Evolutionary conservation across 148 eudicot genomes (phyloP).

Genomic region (Chenopodium formosanum): DNA sequence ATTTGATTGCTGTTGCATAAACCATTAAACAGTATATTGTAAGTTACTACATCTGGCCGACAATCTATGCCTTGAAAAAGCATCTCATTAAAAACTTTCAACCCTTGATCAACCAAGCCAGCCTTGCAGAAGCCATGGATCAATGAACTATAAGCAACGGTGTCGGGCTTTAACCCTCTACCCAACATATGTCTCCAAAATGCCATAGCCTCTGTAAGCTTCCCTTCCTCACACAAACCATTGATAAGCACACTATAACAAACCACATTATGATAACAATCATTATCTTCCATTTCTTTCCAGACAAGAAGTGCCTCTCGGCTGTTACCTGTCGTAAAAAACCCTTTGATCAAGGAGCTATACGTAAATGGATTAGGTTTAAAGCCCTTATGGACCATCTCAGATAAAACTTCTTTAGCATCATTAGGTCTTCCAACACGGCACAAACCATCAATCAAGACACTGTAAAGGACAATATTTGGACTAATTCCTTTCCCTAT

Average conservation of each 20-base stretch:
- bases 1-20: constrained; percentile 54
- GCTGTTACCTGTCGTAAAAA: constrained; percentile 54
- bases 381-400: constrained; percentile 58
- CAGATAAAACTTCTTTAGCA: constrained; percentile 54
- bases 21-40: constrained; percentile 67
- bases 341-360: constrained; percentile 80
- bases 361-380: constrained; percentile 77
- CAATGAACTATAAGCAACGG: constrained; percentile 76
- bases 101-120: constrained; percentile 66
- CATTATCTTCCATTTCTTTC: constrained; percentile 58
- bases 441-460: constrained; percentile 75
- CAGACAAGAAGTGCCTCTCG: constrained; percentile 64
- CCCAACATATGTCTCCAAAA: constrained; percentile 70
- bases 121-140: constrained; percentile 78
- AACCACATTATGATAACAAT: constrained; percentile 43
- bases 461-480: constrained; percentile 71
- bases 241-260: constrained; percentile 72
- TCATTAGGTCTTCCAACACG: constrained; percentile 55
- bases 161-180: constrained; percentile 65
- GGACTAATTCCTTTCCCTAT: constrained; percentile 55
- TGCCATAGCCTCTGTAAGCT: constrained; percentile 64
- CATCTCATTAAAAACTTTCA: constrained; percentile 72
- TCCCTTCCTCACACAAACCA: constrained; percentile 68
- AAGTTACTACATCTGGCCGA: constrained; percentile 78
- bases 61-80: constrained; percentile 44